phyloP scores from a whole-genome alignment of 2,329 filamentous ascomycete species.

The Fusarium oxysporum region DNA sequence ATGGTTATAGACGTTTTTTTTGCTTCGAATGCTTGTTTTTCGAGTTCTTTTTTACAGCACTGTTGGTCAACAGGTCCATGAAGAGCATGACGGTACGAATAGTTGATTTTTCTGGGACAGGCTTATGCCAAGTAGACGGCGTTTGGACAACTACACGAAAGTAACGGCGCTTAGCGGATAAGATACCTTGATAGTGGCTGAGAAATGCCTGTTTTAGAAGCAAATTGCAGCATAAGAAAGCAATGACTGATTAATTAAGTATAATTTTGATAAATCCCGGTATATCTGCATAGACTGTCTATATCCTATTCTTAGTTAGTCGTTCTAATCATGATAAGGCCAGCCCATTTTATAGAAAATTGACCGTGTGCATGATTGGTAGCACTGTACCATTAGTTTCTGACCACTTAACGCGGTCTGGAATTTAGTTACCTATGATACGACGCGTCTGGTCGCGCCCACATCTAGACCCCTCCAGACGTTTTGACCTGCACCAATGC shows the following conservation, averaged over 20 bases:
- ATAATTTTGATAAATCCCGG: neutral
- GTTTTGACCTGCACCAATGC: conserved; percentile 18
- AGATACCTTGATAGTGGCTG: conserved; percentile 28
- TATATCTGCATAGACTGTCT: neutral
- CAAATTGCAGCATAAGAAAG: neutral
- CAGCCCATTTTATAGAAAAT: neutral
- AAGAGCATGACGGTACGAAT: conserved; percentile 25
- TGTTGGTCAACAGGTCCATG: conserved; percentile 35
- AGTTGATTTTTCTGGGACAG: conserved; percentile 18
- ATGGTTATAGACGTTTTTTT: neutral
- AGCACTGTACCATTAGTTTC: conserved; percentile 1
- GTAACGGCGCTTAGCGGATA: conserved; percentile 27
- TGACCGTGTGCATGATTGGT: neutral
- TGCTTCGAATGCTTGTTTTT: conserved; percentile 18
- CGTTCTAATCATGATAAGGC: neutral
- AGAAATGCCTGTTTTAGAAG: conserved; percentile 10
- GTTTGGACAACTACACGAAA: conserved; percentile 20
- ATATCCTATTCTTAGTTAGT: neutral
- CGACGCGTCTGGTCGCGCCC: conserved; percentile 38
- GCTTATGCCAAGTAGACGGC: conserved; percentile 29
- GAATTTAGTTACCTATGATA: conserved; percentile 26
- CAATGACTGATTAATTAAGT: neutral
- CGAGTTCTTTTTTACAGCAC: conserved; percentile 21
- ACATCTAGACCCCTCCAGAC: conserved; percentile 34
- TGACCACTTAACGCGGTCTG: conserved; percentile 39